Conservation (phyloP, 129 eudicot genomes). For the Rutidosis leptorrhynchoides region DNA sequence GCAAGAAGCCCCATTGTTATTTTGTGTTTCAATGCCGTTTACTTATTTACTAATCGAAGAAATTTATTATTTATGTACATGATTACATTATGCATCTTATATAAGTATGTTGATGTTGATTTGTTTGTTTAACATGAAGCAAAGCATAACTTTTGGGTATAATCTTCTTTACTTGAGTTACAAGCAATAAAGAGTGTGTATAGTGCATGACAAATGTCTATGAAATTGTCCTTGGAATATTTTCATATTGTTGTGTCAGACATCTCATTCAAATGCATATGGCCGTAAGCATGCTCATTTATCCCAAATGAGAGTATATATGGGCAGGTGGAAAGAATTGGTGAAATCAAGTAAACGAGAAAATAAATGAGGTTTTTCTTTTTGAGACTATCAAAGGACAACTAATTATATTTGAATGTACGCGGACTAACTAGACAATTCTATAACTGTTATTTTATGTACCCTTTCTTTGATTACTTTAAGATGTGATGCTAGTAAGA, state of each 20-base stretch:
- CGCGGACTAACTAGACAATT: no score
- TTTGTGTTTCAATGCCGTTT: background rate
- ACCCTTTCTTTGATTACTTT: no score
- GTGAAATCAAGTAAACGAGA: background rate
- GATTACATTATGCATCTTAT: constrained; percentile 12
- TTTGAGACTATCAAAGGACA: no score
- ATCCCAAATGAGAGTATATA: constrained; percentile 20
- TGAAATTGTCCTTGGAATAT: constrained; percentile 30
- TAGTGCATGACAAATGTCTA: constrained; percentile 29
- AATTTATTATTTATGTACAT: background rate
- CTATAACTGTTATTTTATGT: no score
- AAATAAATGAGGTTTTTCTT: no score
- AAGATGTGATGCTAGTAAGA: no score
- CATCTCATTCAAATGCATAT: constrained; percentile 19
- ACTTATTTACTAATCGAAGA: background rate
- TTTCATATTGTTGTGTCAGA: constrained; percentile 9
- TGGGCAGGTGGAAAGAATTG: background rate
- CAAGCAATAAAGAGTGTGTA: constrained; percentile 30
- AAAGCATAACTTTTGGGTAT: constrained; percentile 43
- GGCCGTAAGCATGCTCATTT: constrained; percentile 27
- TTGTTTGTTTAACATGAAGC: constrained; percentile 31
- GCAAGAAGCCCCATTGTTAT: constrained; percentile 55
- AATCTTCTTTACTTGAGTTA: constrained; percentile 41
- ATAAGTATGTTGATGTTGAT: constrained; percentile 25
- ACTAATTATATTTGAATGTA: no score